These are phyloP conservation scores for Pseudogymnoascus sp. DNA, from an alignment of 2,329 filamentous ascomycete genomes.

Conservation along the genomic window DNA sequence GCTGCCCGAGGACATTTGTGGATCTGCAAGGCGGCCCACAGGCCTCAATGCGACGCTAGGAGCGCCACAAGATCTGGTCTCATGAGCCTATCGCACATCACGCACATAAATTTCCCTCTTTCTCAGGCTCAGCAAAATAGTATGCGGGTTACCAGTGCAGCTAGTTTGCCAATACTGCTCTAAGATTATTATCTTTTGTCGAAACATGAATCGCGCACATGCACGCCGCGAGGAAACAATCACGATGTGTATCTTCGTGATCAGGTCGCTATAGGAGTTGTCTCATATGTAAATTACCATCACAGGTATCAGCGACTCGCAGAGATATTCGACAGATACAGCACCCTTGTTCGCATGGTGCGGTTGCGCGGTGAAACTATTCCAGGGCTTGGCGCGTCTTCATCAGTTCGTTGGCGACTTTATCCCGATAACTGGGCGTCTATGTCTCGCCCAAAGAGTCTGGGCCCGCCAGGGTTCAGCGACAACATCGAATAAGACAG, in stretches of 20 bases:
- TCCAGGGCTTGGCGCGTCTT: conserved; percentile 1
- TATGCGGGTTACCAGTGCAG: background rate
- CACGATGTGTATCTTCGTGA: background rate
- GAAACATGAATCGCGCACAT: background rate
- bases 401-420: background rate
- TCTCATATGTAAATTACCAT: background rate
- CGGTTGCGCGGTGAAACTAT: conserved; percentile 1
- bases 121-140: background rate
- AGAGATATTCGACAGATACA: background rate
- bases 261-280: background rate
- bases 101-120: background rate
- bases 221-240: conserved; percentile 1
- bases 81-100: conserved; percentile 3
- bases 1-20: background rate
- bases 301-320: background rate
- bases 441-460: background rate
- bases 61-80: background rate
- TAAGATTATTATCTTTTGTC: background rate
- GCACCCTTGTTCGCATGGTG: background rate
- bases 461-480: background rate
- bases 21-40: background rate
- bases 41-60: background rate
- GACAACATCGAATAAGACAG: background rate
- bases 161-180: background rate
- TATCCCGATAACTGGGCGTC: background rate